Conservation (phyloP, 2,329 filamentous ascomycete species). For the Leptographium flavum region DNA sequence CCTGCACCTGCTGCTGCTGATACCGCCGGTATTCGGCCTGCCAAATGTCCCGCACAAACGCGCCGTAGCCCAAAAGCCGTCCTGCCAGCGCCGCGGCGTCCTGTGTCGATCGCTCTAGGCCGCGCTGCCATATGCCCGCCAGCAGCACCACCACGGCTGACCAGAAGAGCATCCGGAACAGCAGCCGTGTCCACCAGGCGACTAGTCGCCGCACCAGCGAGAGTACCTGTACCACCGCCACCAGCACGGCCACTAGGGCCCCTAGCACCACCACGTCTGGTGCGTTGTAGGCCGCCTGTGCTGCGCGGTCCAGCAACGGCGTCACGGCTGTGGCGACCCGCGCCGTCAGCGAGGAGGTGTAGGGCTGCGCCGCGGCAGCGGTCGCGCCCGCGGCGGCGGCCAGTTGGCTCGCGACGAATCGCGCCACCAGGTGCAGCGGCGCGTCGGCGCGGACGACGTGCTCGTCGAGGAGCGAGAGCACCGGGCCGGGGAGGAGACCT, state of each 20-base stretch:
- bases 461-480: conserved; percentile 33
- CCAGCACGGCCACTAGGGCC: conserved; percentile 37
- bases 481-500: conserved; percentile 21
- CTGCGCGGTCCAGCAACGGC: conserved; percentile 27
- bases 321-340: conserved; percentile 14
- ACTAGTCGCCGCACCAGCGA: conserved; percentile 57
- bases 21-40: conserved; percentile 41
- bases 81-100: conserved; percentile 36
- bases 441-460: conserved; percentile 32
- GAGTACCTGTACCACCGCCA: conserved; percentile 50
- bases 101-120: conserved; percentile 46
- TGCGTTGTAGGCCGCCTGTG: conserved; percentile 21
- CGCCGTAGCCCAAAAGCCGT: conserved; percentile 30
- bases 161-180: conserved; percentile 51
- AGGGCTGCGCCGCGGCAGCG: conserved; percentile 27
- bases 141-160: conserved; percentile 37
- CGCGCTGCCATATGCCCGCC: conserved; percentile 48
- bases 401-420: conserved; percentile 18
- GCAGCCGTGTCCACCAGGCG: conserved; percentile 62
- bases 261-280: conserved; percentile 29
- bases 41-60: conserved; percentile 39
- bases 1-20: conserved; percentile 30
- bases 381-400: conserved; percentile 18
- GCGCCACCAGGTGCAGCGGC: conserved; percentile 26
- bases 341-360: conserved; percentile 17